Evolutionary conservation across 768 basidiomycete species (phyloP), one percentile per base, ranked within the genome.

Genomic region (Mycena filopes): DNA sequence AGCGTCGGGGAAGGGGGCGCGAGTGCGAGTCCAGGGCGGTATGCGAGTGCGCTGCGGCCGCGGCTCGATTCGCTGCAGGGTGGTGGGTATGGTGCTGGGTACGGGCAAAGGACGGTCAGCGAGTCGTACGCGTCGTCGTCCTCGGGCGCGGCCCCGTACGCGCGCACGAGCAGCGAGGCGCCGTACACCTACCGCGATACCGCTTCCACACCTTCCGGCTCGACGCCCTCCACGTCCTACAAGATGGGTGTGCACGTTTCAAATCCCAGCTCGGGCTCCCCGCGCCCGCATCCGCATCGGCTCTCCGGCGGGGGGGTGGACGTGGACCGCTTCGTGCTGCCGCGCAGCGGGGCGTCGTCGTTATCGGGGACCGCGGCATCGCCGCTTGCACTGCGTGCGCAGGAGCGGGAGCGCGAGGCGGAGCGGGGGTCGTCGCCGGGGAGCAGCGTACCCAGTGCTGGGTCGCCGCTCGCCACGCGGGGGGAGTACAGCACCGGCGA

Each of bases 161-260:
- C 43, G 29, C 41, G 55, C 43, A 46, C 21, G 21, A 25, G 11
- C 21, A 23, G 45, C 21, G 60, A 51, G 12, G 56, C 65, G 20
- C 25, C 41, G 50, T n/a, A n/a, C n/a, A n/a, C n/a, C n/a, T n/a
- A n/a, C n/a, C n/a, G n/a, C n/a, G n/a, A n/a, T n/a, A n/a, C n/a
- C n/a, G n/a, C n/a, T n/a, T n/a, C n/a, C n/a, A n/a, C n/a, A n/a
- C n/a, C n/a, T n/a, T n/a, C n/a, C 13, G 21, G 38, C 7, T 56
- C 65, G 31, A 48, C 65, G 21, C 25, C 66, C 40, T 65, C 67
- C 42, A 45, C 66, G 40, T 68, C 67, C 49, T 50, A 63, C 31
- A 51, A 63, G 15, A 68, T 68, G 67, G 67, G 67, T 25, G 67
- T 67, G 60, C 60, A 63, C 54, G 55, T 66, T n/a, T n/a, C n/a